Evolutionary conservation across 169 alveolate species (phyloP).

Genomic region (Eimeria falciformis): DNA sequence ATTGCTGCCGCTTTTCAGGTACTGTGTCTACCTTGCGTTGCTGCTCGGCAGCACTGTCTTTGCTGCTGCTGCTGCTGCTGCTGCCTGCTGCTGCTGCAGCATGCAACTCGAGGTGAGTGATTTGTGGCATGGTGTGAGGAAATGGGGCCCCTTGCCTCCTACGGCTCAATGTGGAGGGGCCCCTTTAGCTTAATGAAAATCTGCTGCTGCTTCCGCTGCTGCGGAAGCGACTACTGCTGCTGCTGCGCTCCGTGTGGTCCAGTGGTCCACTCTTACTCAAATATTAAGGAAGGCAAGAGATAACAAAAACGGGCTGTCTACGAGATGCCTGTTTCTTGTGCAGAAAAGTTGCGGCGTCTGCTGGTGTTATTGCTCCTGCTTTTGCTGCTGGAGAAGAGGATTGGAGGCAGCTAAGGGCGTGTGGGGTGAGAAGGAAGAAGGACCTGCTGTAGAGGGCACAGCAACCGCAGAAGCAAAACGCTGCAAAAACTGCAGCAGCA

Average conservation of each 20-base stretch:
- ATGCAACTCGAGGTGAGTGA: neutral
- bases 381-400: neutral
- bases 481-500: slow-evolving; percentile 18
- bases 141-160: slow-evolving; percentile 22
- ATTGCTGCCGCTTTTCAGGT: neutral
- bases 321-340: neutral
- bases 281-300: neutral
- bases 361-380: neutral
- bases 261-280: neutral
- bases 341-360: slow-evolving; percentile 10
- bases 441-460: neutral
- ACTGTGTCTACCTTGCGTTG: neutral
- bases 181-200: neutral
- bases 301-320: neutral
- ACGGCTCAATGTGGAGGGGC: slow-evolving; percentile 3
- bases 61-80: slow-evolving; percentile 16
- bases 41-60: neutral
- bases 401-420: too few relatives aligned
- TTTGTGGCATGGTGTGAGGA: neutral
- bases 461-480: neutral
- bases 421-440: too few relatives aligned
- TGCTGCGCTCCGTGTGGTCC: neutral
- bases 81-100: slow-evolving; percentile 48
- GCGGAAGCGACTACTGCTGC: neutral
- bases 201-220: slow-evolving; percentile 21